Conservation (phyloP, 1,284 basidiomycete species). For the Trichosporon faecale region DNA sequence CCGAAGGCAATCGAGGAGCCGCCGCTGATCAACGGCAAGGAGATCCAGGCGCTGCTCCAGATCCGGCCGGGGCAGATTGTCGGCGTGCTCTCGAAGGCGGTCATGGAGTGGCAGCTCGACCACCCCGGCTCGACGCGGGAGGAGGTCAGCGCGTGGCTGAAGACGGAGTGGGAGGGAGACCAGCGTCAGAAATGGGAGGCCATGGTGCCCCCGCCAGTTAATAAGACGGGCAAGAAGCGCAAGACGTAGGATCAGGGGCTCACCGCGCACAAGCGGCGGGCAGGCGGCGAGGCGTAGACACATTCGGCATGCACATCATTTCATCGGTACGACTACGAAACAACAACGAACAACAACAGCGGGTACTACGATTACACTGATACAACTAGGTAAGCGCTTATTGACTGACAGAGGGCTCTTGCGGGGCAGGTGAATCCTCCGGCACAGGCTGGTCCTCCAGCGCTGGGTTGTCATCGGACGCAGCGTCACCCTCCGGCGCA, state of each 20-base stretch:
- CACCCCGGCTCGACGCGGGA: slow-evolving; percentile 65
- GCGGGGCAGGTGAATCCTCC: too few species aligned
- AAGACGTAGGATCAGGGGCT: slow-evolving; percentile 13
- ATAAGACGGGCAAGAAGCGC: slow-evolving; percentile 18
- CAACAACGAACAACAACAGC: neutral
- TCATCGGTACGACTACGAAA: neutral
- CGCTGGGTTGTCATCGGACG: too few species aligned
- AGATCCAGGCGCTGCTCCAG: slow-evolving; percentile 61
- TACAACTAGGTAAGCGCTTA: neutral
- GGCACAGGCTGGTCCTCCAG: too few species aligned
- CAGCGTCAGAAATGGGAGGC: slow-evolving; percentile 21
- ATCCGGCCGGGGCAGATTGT: slow-evolving; percentile 67
- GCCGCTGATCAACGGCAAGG: slow-evolving; percentile 71
- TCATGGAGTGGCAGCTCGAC: slow-evolving; percentile 78
- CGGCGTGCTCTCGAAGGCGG: slow-evolving; percentile 60
- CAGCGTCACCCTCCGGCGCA: too few species aligned
- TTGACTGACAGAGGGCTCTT: neutral
- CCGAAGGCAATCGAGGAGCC: slow-evolving; percentile 63
- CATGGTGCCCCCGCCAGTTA: slow-evolving; percentile 11
- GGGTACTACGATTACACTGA: neutral
- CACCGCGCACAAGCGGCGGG: slow-evolving; percentile 9
- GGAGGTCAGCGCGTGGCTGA: slow-evolving; percentile 68
- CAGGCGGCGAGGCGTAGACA: neutral
- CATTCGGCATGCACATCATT: slow-evolving; percentile 2
- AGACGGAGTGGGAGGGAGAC: slow-evolving; percentile 36